A percentile compares a stretch with the other conserved stretches of the same genome.
Conservation (phyloP, 768 basidiomycete species). For the Boletus subcaerulescens region DNA sequence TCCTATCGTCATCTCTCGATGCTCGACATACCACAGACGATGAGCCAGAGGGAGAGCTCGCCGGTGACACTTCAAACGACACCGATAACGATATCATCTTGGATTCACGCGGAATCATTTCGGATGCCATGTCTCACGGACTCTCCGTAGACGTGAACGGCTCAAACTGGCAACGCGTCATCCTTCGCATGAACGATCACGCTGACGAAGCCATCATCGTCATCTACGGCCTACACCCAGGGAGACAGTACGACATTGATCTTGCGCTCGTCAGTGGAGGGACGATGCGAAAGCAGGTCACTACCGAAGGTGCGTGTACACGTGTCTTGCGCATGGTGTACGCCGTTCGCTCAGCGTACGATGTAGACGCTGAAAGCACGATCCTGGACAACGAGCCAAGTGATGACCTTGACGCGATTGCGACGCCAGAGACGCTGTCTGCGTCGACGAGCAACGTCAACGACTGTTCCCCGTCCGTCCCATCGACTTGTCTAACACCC, state of each 20-base stretch:
- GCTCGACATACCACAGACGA: slow-evolving; percentile 15
- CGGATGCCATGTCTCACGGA: slow-evolving; percentile 68
- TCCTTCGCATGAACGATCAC: slow-evolving; percentile 76
- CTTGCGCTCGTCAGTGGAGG: slow-evolving; percentile 68
- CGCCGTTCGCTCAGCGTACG: background rate
- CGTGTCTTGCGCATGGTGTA: slow-evolving; percentile 3
- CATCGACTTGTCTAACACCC: slow-evolving; percentile 29
- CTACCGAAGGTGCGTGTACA: slow-evolving; percentile 53
- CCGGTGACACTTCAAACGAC: slow-evolving; percentile 35
- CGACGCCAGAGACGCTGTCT: slow-evolving; percentile 12
- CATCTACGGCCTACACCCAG: slow-evolving; percentile 85
- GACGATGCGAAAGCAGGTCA: slow-evolving; percentile 61
- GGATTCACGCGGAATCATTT: slow-evolving; percentile 45
- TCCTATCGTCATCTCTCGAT: slow-evolving; percentile 55
- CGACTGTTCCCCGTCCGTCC: slow-evolving; percentile 15
- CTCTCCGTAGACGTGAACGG: slow-evolving; percentile 80
- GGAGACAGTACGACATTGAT: slow-evolving; percentile 88
- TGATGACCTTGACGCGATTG: slow-evolving; percentile 16
- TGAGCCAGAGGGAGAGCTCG: slow-evolving; percentile 29
- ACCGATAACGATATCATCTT: slow-evolving; percentile 32
- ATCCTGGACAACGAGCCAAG: slow-evolving; percentile 20
- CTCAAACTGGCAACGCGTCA: slow-evolving; percentile 72
- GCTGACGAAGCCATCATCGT: slow-evolving; percentile 88
- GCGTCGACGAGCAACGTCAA: slow-evolving; percentile 29
- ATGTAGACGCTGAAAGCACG: slow-evolving; percentile 21